phyloP scores from a whole-genome alignment of 441 rosid species.

The Dalechampia spathulata region DNA sequence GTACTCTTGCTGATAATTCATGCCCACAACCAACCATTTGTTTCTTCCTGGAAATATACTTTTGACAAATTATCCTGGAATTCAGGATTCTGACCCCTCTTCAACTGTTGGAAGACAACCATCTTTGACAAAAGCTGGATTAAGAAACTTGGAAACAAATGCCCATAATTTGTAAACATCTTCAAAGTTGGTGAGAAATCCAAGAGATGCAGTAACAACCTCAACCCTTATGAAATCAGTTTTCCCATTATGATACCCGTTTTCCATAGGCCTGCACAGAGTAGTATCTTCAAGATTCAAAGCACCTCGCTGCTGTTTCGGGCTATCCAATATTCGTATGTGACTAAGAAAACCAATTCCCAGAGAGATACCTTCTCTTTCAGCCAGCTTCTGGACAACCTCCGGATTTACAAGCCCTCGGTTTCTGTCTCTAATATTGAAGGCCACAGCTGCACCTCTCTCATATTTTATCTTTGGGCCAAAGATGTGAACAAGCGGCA shows the following conservation, averaged over 20 bases:
- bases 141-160: slow-evolving; percentile 78
- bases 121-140: slow-evolving; percentile 60
- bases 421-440: slow-evolving; percentile 65
- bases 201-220: slow-evolving; percentile 90
- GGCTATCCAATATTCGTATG: slow-evolving; percentile 61
- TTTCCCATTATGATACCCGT: slow-evolving; percentile 51
- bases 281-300: slow-evolving; percentile 50
- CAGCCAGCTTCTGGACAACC: slow-evolving; percentile 82
- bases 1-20: neutral
- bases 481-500: slow-evolving; percentile 75
- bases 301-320: slow-evolving; percentile 41
- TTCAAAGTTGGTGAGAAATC: slow-evolving; percentile 91
- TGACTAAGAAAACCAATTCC: slow-evolving; percentile 85
- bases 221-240: slow-evolving; percentile 68
- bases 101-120: slow-evolving; percentile 68
- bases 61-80: neutral
- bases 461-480: slow-evolving; percentile 97
- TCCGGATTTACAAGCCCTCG: slow-evolving; percentile 74
- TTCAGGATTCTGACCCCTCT: slow-evolving; percentile 58
- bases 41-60: slow-evolving; percentile 10
- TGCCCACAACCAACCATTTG: neutral
- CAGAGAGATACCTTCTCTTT: slow-evolving; percentile 79
- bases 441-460: slow-evolving; percentile 98
- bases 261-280: slow-evolving; percentile 55
- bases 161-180: slow-evolving; percentile 93